Evolutionary conservation across 805 yeast species (phyloP).

Genomic region (Candida manassasensis): DNA sequence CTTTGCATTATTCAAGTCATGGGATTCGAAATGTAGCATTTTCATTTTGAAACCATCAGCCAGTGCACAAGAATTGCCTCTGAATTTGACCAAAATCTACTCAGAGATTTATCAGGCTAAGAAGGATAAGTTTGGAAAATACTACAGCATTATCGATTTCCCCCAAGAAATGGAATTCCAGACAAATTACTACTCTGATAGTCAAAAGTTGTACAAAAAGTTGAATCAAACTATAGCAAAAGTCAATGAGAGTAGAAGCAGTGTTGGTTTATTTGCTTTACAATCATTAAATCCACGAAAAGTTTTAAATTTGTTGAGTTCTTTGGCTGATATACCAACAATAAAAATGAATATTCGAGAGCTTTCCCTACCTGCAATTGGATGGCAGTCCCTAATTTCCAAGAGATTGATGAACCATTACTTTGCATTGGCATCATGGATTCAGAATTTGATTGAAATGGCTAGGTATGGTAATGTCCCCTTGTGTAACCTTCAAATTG

Average conservation of each 20-base stretch:
- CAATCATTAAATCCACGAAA: conserved; percentile 63
- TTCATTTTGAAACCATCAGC: conserved; percentile 65
- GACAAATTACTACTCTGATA: conserved; percentile 49
- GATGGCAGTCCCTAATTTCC: conserved; percentile 72
- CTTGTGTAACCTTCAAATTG: conserved; percentile 76
- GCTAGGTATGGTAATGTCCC: conserved; percentile 79
- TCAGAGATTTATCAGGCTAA: conserved; percentile 48
- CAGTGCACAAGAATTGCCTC: conserved; percentile 60
- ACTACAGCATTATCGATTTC: conserved; percentile 48
- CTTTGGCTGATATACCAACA: conserved; percentile 55
- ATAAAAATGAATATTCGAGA: conserved; percentile 58
- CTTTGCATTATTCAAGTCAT: conserved; percentile 60
- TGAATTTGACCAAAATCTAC: conserved; percentile 51
- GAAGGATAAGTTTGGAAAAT: conserved; percentile 37
- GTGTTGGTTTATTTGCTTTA: conserved; percentile 59
- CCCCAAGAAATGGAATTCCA: conserved; percentile 51
- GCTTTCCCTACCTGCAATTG: conserved; percentile 61
- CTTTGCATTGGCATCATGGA: conserved; percentile 69
- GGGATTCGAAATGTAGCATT: conserved; percentile 48
- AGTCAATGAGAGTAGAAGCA: conserved; percentile 56
- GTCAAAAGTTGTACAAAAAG: conserved; percentile 51
- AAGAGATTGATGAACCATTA: conserved; percentile 66
- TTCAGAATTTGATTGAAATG: conserved; percentile 57
- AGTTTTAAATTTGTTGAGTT: conserved; percentile 42
- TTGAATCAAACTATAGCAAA: conserved; percentile 51